Evolutionary conservation across 768 basidiomycete species (phyloP), one percentile per base, ranked within the genome.

Genomic region (Lactarius sp.): DNA sequence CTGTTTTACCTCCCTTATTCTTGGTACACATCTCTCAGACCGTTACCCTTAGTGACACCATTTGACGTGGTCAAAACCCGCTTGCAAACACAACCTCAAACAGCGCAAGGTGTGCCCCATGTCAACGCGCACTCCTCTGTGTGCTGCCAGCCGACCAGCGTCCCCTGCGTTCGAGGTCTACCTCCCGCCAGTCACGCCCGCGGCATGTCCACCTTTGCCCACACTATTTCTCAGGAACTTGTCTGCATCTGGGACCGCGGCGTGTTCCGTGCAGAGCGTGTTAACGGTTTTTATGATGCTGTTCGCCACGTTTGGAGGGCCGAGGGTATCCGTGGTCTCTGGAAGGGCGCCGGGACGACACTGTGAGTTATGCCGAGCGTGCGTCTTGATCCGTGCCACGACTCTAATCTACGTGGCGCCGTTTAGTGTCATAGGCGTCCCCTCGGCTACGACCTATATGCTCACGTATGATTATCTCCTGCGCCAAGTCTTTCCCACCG

Each of bases 41-140:
- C 18, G 34, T 31, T 46, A 16, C 56, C 47, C 47, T 58, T 72
- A 98, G 96, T 99, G 97, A 98, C 96, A 3, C 97, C 97, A 3
- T 99, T 99, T 74, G 97, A 99, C 75, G 94, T 99, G 59, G 83
- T 98, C 69, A 98, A 98, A 75, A 98, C 96, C 13, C 85, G 97
- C 34, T 78, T 99, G 18, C 97, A 99, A 74, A 98, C 97, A 0
- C 94, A 91, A 73, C 87, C 87, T n/a, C 77, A 80, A 56, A 22
- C 73, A 74, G 71, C 77, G 73, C 41, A 69, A 69, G 68, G 67
- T 69, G 65, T 78, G 73, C 61, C 80, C 74, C 52, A 78, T 84
- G 33, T 81, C 84, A 71, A 79, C 83, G 60, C 79, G 78, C 61
- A 79, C 81, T 56, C 80, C 84, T 12, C 73, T 75, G 78, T 78